Evolutionary conservation across 176 grass and related monocot species (phyloP), one percentile per base, ranked within the genome.

Genomic region (Juncus inflexus): DNA sequence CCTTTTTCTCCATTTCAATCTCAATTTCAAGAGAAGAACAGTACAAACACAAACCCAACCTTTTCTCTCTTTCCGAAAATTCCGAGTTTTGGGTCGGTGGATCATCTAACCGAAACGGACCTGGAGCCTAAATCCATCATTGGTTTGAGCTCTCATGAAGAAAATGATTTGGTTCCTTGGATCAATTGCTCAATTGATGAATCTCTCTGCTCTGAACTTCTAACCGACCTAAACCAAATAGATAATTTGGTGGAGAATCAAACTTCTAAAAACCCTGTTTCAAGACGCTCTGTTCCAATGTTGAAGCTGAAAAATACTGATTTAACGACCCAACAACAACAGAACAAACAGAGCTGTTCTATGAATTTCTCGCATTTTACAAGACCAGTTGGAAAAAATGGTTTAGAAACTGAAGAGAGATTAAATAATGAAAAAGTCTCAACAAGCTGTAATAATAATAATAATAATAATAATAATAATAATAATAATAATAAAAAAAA

Each of bases 301-400:
- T 35, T 59, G 35, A 37, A 63, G 16, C 19, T 52, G 37, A 57
- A 76, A 6, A 12, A 55, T 40, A 11, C 28, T 35, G 16, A 14
- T 47, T 12, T 35, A 36, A 38, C n/a, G 41, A 40, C 42, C 11
- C 70, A 56, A 36, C 12, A 71, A 19, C 55, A 71, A 4, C 37
- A 14, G 6, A 57, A 42, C 6, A 77, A 16, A 49, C 43, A 5
- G 43, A 54, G 12, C 6, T 50, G 52, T 19, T 13, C 55, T 13
- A 45, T 74, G 60, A 83, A 83, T 59, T 83, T 78, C 55, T 74
- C 80, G 9, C 75, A 78, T 74, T 78, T 83, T 15, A 65, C 75
- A 40, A 83, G 61, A 62, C 67, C 37, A 12, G 51, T 74, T 9
- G 61, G 42, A 3, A 73, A 78, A 43, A 61, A 59, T n/a, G 77